Evolutionary conservation across 331 rosid species (phyloP).

Genomic region (Pyrus hybrid): DNA sequence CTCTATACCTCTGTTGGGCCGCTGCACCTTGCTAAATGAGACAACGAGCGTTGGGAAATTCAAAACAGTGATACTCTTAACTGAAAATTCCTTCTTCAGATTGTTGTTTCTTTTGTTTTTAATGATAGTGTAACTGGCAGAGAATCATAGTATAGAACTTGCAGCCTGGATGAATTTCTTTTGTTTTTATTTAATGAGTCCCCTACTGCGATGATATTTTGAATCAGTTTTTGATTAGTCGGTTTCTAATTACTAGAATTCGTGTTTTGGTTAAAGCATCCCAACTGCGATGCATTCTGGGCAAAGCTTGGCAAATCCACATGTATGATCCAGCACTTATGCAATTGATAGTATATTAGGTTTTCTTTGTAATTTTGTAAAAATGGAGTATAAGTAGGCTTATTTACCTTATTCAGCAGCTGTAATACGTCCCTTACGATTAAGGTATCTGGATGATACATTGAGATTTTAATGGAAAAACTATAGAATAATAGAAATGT

Average conservation of each 20-base stretch:
- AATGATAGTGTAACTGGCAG: background rate
- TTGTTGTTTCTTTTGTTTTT: background rate
- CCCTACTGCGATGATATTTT: background rate
- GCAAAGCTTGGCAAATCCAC: background rate
- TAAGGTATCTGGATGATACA: background rate
- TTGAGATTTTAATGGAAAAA: background rate
- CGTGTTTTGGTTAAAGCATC: background rate
- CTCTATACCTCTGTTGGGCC: background rate
- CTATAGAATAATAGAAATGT: background rate
- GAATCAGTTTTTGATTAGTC: background rate
- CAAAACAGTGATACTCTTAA: background rate
- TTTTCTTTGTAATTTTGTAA: background rate
- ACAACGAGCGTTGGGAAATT: background rate
- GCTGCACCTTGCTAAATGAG: background rate
- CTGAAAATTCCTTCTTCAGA: background rate
- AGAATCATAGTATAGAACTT: background rate
- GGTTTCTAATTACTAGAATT: background rate
- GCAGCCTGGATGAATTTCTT: background rate
- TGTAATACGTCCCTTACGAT: background rate
- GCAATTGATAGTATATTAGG: background rate
- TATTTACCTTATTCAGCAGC: background rate
- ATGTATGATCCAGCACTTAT: background rate
- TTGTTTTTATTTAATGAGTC: no score
- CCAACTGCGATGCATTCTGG: background rate
- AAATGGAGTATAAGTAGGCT: background rate